These are phyloP conservation scores for Plasmodium inui DNA, from an alignment of 169 alveolate species.

Conservation along the genomic window DNA sequence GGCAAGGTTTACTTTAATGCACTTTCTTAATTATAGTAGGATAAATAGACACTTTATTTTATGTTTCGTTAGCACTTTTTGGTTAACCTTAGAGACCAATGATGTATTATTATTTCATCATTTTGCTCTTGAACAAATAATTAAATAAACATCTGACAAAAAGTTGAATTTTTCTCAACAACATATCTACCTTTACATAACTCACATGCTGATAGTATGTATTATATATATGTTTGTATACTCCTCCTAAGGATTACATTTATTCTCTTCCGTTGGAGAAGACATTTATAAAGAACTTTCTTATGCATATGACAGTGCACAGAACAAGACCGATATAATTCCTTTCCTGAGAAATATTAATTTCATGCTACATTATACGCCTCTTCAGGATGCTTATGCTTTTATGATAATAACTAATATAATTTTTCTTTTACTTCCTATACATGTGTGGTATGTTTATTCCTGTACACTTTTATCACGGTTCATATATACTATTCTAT, in stretches of 20 bases:
- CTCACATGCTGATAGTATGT: background rate
- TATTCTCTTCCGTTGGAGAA: no score
- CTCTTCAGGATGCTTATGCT: background rate
- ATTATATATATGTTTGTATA: background rate
- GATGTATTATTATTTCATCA: background rate
- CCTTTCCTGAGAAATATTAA: background rate
- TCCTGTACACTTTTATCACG: background rate
- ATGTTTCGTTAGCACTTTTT: background rate
- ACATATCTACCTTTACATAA: no score
- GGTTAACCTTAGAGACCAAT: background rate
- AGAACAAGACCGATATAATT: background rate
- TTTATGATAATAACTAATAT: background rate
- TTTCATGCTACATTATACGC: background rate
- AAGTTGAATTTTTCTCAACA: background rate
- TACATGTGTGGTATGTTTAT: background rate
- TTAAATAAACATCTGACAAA: background rate
- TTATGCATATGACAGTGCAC: background rate
- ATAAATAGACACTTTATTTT: background rate
- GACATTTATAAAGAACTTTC: background rate
- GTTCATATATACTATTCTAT: background rate
- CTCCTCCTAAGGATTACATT: background rate
- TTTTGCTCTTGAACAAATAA: background rate
- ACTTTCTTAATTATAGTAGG: background rate
- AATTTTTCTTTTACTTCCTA: background rate
- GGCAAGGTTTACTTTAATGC: background rate